Evolutionary conservation across 306 rosid species (phyloP), one percentile per base, ranked within the genome.

Genomic region (Luffa acutangula): DNA sequence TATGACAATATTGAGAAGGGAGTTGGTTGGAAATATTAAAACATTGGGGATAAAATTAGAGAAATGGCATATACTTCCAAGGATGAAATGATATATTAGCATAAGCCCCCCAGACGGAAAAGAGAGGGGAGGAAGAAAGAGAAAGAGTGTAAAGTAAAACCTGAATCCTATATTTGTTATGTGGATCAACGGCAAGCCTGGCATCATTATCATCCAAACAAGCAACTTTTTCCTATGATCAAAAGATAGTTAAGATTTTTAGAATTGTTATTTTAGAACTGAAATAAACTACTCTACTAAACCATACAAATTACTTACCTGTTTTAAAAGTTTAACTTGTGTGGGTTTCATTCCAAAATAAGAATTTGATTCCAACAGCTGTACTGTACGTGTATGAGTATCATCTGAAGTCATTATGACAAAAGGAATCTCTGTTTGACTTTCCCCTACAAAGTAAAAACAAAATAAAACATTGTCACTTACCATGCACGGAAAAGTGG

Each of bases 331-430:
- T 75, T 85, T 93, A 69, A 96, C 94, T 93, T 96, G 99, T 9
- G 88, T 76, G 78, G 93, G 84, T 82, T 96, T 87, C 99, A 96
- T 96, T 60, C 98, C 99, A 72, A 96, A 93, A 87, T 88, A 96
- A 75, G 90, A 88, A 86, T 93, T 93, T 86, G 93, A 85, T 85
- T 91, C 87, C 75, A 96, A 85, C 72, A 93, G 93, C 81, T 89
- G 80, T 60, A 87, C 4, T 17, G 94, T 96, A 51, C 85, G 94
- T 14, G 88, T 87, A 89, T 96, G 97, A 36, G 98, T 96, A 84
- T 96, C 98, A 85, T 96, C 97, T 43, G 99, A 96, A 33, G 97
- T 96, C 99, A 93, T 93, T 86, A 93, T 93, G 82, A 90, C 98
- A 42, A 96, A 79, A 73, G 97, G 97, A 78, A 91, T 93, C 80